Base-by-base conservation (phyloP, 768 basidiomycete genomes). In the Boletus coccyginus region DNA sequence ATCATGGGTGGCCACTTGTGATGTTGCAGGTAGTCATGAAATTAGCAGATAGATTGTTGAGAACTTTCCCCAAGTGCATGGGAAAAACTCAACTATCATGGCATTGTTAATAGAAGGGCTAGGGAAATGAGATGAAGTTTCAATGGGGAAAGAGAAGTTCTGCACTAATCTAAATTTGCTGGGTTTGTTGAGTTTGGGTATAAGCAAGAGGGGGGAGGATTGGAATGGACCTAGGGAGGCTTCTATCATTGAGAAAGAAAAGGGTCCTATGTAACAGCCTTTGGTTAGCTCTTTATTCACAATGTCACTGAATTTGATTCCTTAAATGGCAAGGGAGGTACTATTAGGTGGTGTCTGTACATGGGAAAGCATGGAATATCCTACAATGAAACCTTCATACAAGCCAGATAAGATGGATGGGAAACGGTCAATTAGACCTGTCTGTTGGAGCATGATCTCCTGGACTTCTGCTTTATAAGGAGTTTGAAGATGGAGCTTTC, bases 391-490 rank as follows among this genome's bases (percentile, higher is more conserved):
- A 27, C 42, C 14, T 1, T 43, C 3, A 0, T 3, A 12, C 10
- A 35, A 13, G 13, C 33, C 12, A 10, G 33, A 10, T 35, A 8
- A n/a, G 19, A 8, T 31, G 29, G 44, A 45, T 6, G 29, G 3
- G 5, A 45, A 45, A 7, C 6, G 2, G 2, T 36, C 36, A 7
- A 45, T 12, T 11, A 45, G 8, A 6, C 29, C 44, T 0, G 6
- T 12, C 9, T 3, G 7, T 0, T 2, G 2, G 2, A 47, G 19
- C 0, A 8, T 14, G 0, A 0, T 8, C 14, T 46, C 13, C 38
- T 17, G 17, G 17, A 17, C 17, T 7, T 8, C 8, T 0, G 7
- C 38, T 9, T 17, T 39, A 39, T 39, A 39, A 3, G 38, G 38
- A 2, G 38, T 39, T 7, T 9, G 38, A 1, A 14, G 38, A 7